A percentile compares a stretch with the other conserved stretches of the same genome.
These are phyloP conservation scores for Cocos nucifera DNA, from an alignment of 176 grass and related monocot genomes.

Conservation along the genomic window DNA sequence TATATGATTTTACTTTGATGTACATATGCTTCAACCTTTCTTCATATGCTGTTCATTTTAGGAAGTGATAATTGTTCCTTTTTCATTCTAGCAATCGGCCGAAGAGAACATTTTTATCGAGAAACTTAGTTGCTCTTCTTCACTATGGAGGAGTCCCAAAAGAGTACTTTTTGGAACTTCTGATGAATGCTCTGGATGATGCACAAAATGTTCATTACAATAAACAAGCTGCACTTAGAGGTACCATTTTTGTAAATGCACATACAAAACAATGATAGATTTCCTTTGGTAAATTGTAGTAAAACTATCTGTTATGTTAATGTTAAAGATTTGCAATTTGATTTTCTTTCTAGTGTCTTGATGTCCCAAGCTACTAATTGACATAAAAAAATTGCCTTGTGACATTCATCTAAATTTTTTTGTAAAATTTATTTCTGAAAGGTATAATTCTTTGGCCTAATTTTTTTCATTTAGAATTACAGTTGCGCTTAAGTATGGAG, in stretches of 20 bases:
- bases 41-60: no score
- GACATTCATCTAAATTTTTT: no score
- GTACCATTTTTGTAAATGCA: conserved; percentile 18
- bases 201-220: conserved; percentile 14
- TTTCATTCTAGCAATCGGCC: conserved; percentile 33
- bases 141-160: conserved; percentile 37
- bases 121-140: conserved; percentile 42
- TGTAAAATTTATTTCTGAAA: no score
- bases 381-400: no score
- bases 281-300: no score
- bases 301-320: no score
- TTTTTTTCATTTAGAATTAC: conserved; percentile 13
- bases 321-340: no score
- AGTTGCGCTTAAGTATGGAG: conserved; percentile 46
- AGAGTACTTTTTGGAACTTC: conserved; percentile 63
- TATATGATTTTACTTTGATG: no score
- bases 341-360: no score
- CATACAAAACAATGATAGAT: no score
- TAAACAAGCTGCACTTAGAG: conserved; percentile 24
- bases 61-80: neutral
- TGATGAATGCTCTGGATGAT: conserved; percentile 33
- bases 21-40: no score
- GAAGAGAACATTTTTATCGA: conserved; percentile 37
- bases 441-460: neutral
- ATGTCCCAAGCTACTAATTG: no score